Evolutionary conservation across 768 basidiomycete genomes (phyloP).

Genomic region (Clavaria fumosa): DNA sequence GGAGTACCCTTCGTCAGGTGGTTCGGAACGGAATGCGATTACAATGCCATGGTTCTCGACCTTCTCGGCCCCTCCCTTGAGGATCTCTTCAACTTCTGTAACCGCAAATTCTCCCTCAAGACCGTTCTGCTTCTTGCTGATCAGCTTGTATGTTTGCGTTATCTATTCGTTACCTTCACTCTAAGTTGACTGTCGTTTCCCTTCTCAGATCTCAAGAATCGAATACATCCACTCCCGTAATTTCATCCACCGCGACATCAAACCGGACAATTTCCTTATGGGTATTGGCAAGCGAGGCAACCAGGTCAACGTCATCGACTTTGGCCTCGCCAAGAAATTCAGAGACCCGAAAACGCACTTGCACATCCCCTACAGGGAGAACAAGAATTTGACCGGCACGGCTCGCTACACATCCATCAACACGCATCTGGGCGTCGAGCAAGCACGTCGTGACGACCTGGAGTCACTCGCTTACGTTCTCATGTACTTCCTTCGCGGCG

Average conservation of each 20-base stretch:
- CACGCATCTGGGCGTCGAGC: conserved; percentile 96
- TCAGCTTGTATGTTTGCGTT: conserved; percentile 72
- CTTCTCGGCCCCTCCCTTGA: conserved; percentile 86
- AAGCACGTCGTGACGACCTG: conserved; percentile 93
- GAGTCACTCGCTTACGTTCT: conserved; percentile 98
- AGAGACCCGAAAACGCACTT: conserved; percentile 99
- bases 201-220: conserved; percentile 79
- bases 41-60: conserved; percentile 99
- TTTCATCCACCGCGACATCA: conserved; percentile 96
- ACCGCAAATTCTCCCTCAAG: conserved; percentile 95
- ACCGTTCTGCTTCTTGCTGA: conserved; percentile 94
- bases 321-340: conserved; percentile 99
- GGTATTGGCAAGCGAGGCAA: conserved; percentile 99
- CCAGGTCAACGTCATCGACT: conserved; percentile 98
- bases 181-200: conserved; percentile 9
- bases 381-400: conserved; percentile 99
- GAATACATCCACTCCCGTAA: conserved; percentile 99
- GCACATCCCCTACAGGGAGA: conserved; percentile 99
- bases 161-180: conserved; percentile 9
- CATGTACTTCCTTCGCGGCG: conserved; percentile 99
- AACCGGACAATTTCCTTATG: conserved; percentile 99
- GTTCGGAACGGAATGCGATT: conserved; percentile 94
- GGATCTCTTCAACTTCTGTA: conserved; percentile 89
- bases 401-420: conserved; percentile 99
- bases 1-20: conserved; percentile 97